Percentiles rank a stretch among this genome's conserved stretches.
phyloP scores from a whole-genome alignment of 2,329 filamentous ascomycete genomes.

The Scleromitrula shiraiana region DNA sequence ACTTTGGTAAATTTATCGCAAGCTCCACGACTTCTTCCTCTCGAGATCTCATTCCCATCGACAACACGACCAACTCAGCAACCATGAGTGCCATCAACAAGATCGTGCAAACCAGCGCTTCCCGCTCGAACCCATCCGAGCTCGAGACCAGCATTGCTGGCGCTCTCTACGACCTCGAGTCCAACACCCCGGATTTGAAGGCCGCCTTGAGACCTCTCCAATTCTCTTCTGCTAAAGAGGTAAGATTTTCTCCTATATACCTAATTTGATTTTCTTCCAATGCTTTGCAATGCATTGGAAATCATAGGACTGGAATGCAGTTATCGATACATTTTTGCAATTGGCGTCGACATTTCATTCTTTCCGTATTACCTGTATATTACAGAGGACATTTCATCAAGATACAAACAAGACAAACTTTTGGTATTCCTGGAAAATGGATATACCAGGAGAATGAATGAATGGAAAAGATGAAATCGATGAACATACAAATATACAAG shows the following conservation, averaged over 20 bases:
- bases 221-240: conserved; percentile 98
- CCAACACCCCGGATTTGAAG: conserved; percentile 98
- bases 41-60: conserved; percentile 9
- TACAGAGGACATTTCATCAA: conserved; percentile 9
- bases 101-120: conserved; percentile 96
- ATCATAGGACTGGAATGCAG: conserved; percentile 8
- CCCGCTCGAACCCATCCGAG: conserved; percentile 92
- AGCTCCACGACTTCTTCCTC: neutral
- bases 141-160: conserved; percentile 94
- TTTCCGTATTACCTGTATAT: conserved; percentile 10
- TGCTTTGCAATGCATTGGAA: neutral
- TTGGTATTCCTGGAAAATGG: neutral
- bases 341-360: conserved; percentile 10
- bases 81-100: conserved; percentile 81
- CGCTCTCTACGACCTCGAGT: conserved; percentile 98
- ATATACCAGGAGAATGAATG: conserved; percentile 9
- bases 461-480: conserved; percentile 11
- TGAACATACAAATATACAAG: conserved; percentile 16
- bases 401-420: too few species aligned
- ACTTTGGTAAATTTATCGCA: conserved; percentile 7
- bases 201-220: conserved; percentile 92
- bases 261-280: neutral
- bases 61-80: conserved; percentile 31
- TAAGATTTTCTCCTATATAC: conserved; percentile 64
- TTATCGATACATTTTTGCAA: conserved; percentile 8